Evolutionary conservation across 345 rosid genomes (phyloP), one percentile per base, ranked within the genome.

Genomic region (Rhizophora apiculata): DNA sequence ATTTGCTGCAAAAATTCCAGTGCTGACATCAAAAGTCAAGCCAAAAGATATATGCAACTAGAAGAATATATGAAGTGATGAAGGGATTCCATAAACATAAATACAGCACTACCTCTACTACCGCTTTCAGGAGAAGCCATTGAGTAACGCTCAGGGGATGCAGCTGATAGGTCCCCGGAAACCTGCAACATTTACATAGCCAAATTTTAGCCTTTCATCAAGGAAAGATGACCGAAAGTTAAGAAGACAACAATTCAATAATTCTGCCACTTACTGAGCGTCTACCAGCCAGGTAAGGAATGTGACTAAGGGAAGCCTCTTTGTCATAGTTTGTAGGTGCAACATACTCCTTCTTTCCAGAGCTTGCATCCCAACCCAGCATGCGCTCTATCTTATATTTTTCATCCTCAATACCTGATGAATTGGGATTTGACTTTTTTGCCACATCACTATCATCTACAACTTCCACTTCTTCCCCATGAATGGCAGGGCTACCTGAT

Each of bases 111-210:
- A 63, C 79, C 80, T 66, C 82, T 67, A 68, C 63, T 76, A 54
- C 79, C 74, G 64, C 76, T 72, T 48, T 69, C 82, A 29, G 80
- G 74, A 75, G 82, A 79, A 36, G 82, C 80, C 80, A 79, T 61
- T 0, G 82, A 79, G 65, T 49, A 73, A 13, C 74, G 82, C 21
- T 63, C 82, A 21, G 82, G 82, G 68, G 82, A 79, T 60, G 82
- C 74, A 68, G 77, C 80, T 24, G 82, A 79, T 34, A 79, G 61
- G 22, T 79, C 82, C 39, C 79, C 82, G 56, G 80, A 79, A 65
- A 79, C 71, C 82, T 79, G 74, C 63, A 63, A 54, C 20, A 7
- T 21, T 30, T 63, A 39, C 48, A 2, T 9, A 11, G 48, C 22
- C 26, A 49, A 37, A 8, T 30, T 54, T 20, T 8, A 34, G 11